These are phyloP conservation scores for Secale cereale DNA, from an alignment of 176 grass and related monocot genomes.

Conservation along the genomic window DNA sequence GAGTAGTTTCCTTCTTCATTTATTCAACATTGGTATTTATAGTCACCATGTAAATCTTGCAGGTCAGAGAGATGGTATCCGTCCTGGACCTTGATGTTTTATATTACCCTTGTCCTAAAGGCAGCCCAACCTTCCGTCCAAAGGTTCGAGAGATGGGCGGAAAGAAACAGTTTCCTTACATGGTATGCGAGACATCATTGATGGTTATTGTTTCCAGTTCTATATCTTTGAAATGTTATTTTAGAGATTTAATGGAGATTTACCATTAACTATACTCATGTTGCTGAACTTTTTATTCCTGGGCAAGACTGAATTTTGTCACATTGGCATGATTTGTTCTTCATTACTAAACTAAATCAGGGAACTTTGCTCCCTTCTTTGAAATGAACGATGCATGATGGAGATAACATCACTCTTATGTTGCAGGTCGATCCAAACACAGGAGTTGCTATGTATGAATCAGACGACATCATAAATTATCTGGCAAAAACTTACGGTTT, in stretches of 20 bases:
- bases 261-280: background rate
- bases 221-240: background rate
- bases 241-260: background rate
- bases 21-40: slow-evolving; percentile 4
- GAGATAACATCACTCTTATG: background rate
- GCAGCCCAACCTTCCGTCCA: slow-evolving; percentile 84
- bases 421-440: slow-evolving; percentile 96
- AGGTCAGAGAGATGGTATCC: slow-evolving; percentile 88
- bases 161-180: slow-evolving; percentile 97
- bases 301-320: background rate
- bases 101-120: slow-evolving; percentile 87
- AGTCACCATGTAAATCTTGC: slow-evolving; percentile 23
- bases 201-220: background rate
- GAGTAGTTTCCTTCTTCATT: background rate
- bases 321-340: background rate
- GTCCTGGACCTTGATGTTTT: slow-evolving; percentile 92
- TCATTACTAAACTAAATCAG: background rate
- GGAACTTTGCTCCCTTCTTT: background rate
- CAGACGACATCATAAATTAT: slow-evolving; percentile 95
- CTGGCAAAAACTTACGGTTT: slow-evolving; percentile 79
- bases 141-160: slow-evolving; percentile 85
- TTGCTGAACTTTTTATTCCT: background rate
- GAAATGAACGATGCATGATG: background rate
- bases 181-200: slow-evolving; percentile 43
- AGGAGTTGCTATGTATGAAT: slow-evolving; percentile 91